Percentiles rank a stretch among this genome's conserved stretches.
Conservation (phyloP, 2,329 filamentous ascomycete species). For the Colletotrichum limetticola region DNA sequence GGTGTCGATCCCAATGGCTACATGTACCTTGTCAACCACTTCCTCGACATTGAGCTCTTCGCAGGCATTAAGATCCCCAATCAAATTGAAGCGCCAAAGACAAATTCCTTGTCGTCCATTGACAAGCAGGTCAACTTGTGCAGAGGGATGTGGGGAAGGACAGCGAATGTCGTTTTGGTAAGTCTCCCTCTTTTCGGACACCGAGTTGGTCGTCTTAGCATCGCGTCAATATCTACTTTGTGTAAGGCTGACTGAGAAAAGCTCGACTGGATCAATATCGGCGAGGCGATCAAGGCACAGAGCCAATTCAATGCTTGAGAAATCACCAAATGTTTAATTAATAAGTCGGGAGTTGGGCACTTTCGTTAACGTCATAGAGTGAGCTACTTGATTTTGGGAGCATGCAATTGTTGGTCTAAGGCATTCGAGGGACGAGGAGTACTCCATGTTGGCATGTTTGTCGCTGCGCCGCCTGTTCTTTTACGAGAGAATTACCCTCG, state of each 20-base stretch:
- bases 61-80: constrained; percentile 49
- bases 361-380: not conserved
- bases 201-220: not conserved
- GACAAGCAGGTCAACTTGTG: constrained; percentile 43
- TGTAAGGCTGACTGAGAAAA: constrained; percentile 37
- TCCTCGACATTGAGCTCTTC: constrained; percentile 45
- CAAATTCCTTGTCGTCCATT: constrained; percentile 49
- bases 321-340: not conserved
- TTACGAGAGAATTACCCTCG: not conserved
- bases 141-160: constrained; percentile 38
- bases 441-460: not conserved
- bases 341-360: not conserved
- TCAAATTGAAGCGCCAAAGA: constrained; percentile 41
- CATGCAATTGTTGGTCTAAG: not conserved
- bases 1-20: constrained; percentile 49
- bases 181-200: constrained; percentile 32
- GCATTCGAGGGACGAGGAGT: not conserved
- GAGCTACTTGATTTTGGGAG: not conserved
- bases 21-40: constrained; percentile 59
- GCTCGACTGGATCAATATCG: constrained; percentile 56
- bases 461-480: not conserved
- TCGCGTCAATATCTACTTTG: not conserved
- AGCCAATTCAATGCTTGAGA: constrained; percentile 48
- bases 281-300: constrained; percentile 52
- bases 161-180: constrained; percentile 49